Evolutionary conservation across 768 basidiomycete genomes (phyloP).

Genomic region (Amanita brunnescens): DNA sequence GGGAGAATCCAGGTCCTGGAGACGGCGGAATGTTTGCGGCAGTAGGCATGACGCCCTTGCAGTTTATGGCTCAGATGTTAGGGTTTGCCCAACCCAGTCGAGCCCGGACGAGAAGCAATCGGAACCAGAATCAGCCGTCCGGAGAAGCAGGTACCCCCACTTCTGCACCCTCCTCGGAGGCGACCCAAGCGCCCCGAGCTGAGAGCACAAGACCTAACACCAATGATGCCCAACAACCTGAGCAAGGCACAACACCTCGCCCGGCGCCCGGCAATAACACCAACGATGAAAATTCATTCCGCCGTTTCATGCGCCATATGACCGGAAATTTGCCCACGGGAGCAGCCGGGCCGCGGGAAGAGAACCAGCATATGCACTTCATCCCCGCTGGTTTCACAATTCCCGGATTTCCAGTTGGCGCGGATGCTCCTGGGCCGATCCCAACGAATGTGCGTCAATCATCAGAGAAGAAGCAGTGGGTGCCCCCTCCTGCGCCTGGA

Average conservation of each 20-base stretch:
- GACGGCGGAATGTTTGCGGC: neutral
- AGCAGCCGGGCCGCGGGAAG: neutral
- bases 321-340: neutral
- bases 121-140: neutral
- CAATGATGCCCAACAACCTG: neutral
- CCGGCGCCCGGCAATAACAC: neutral
- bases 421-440: neutral
- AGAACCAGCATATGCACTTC: slow-evolving; percentile 7
- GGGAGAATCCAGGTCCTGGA: neutral
- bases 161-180: neutral
- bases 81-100: neutral
- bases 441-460: neutral
- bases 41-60: neutral
- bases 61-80: neutral
- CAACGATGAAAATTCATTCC: slow-evolving; percentile 1
- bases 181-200: neutral
- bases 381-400: neutral
- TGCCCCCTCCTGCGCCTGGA: slow-evolving; percentile 55
- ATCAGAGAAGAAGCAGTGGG: slow-evolving; percentile 44
- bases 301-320: slow-evolving; percentile 10
- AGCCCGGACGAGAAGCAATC: slow-evolving; percentile 7
- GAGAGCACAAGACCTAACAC: neutral
- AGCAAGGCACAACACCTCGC: neutral
- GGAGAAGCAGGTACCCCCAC: neutral
- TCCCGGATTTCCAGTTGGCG: neutral